A percentile compares a stretch with the other conserved stretches of the same genome.
Evolutionary conservation across 306 rosid species (phyloP).

Genomic region (Prunus mira): DNA sequence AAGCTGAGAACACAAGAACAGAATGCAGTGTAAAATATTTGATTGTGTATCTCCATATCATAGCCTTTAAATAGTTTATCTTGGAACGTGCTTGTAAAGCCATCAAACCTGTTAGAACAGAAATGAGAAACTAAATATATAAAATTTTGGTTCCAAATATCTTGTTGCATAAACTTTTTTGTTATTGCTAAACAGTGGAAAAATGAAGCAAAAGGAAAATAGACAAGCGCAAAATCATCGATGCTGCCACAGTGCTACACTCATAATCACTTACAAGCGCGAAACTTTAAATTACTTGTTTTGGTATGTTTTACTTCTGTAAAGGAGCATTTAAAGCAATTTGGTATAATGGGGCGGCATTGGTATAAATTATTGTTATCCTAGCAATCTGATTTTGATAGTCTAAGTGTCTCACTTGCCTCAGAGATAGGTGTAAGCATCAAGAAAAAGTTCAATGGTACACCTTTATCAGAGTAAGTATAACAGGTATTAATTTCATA

Average conservation of each 20-base stretch:
- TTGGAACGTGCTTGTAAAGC: conserved; percentile 97
- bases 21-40: conserved; percentile 86
- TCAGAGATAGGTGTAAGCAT: neutral
- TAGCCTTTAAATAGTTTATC: conserved; percentile 94
- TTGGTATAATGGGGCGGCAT: neutral
- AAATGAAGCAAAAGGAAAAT: neutral
- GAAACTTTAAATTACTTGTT: neutral
- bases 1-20: conserved; percentile 92
- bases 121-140: conserved; percentile 10
- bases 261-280: neutral
- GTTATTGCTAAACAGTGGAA: neutral
- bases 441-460: neutral
- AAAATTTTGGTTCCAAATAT: neutral
- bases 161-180: neutral
- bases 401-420: conserved; percentile 1
- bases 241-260: conserved; percentile 1
- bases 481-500: neutral
- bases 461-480: neutral
- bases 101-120: conserved; percentile 59
- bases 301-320: neutral
- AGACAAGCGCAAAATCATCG: neutral
- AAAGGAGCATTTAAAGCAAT: neutral
- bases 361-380: neutral
- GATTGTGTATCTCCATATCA: conserved; percentile 98
- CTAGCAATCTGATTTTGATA: neutral